These are phyloP conservation scores for Hanseniaspora lindneri DNA, from an alignment of 805 yeast species.

Conservation along the genomic window DNA sequence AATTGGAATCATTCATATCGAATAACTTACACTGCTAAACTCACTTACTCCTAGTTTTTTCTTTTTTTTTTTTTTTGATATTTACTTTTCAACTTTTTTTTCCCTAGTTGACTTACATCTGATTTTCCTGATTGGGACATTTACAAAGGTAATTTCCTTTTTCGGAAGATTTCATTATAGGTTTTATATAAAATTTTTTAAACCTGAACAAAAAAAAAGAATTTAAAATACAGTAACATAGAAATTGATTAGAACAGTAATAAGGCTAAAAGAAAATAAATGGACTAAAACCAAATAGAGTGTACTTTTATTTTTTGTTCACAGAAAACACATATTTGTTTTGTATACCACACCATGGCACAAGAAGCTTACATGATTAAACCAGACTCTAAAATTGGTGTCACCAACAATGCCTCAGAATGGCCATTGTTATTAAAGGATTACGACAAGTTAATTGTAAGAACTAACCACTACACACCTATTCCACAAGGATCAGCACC, in stretches of 20 bases:
- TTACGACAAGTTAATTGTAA: slow-evolving; percentile 84
- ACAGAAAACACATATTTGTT: not conserved
- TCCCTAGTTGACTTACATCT: no score
- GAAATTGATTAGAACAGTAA: no score
- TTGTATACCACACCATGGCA: slow-evolving; percentile 9
- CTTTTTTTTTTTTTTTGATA: no score
- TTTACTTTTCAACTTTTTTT: no score
- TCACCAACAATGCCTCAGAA: slow-evolving; percentile 75
- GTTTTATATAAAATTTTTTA: not conserved
- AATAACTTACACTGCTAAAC: no score
- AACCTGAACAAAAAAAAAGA: not conserved
- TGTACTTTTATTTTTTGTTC: no score
- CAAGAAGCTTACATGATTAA: slow-evolving; percentile 66
- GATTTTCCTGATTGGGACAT: not conserved
- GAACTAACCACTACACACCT: slow-evolving; percentile 96
- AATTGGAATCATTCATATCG: no score
- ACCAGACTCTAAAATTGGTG: slow-evolving; percentile 62
- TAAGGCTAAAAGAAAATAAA: no score
- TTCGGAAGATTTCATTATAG: not conserved
- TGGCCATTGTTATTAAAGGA: slow-evolving; percentile 94
- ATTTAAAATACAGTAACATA: no score
- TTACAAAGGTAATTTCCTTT: not conserved
- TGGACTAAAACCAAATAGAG: no score
- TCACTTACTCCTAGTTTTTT: no score
- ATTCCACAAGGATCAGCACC: slow-evolving; percentile 94